A percentile compares a stretch with the other conserved stretches of the same genome.
These are phyloP conservation scores for Hordeum vulgare DNA, from an alignment of 176 grass and related monocot genomes.

Conservation along the genomic window MorexV3_pseudomolecules_assembly NC_058523.1:431443859-431444358, in stretches of 20 bases:
- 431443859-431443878: neutral
- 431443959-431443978: neutral
- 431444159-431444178: neutral
- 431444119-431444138: neutral
- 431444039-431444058: neutral
- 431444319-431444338: neutral
- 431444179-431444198: neutral
- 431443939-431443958: neutral
- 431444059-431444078: slow-evolving; percentile 14
- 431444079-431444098: slow-evolving; percentile 27
- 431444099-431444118: slow-evolving; percentile 20
- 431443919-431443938: neutral
- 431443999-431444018: neutral
- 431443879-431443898: neutral
- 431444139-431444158: slow-evolving; percentile 23
- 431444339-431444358: neutral
- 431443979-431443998: neutral
- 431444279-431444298: neutral
- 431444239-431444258: neutral
- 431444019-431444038: slow-evolving; percentile 3
- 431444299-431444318: neutral
- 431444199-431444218: neutral
- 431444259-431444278: neutral
- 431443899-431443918: neutral
- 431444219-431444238: neutral